A percentile compares a stretch with the other conserved stretches of the same genome.
Evolutionary conservation across 208 protist genomes (phyloP).

Genomic region (Leishmania braziliensis): DNA sequence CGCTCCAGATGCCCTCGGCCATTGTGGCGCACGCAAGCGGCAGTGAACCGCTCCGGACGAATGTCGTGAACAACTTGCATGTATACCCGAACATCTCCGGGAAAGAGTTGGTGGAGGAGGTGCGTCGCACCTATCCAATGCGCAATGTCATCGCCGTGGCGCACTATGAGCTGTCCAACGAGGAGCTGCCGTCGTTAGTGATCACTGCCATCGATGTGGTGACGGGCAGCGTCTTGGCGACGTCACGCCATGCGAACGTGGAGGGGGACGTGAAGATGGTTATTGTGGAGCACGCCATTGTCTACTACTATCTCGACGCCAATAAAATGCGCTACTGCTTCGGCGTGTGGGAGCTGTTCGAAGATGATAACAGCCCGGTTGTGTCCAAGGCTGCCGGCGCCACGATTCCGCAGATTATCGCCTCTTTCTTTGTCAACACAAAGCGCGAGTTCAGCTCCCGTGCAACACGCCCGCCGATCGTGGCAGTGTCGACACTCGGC

Average conservation of each 20-base stretch:
- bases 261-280: constrained; percentile 79
- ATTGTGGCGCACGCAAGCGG: constrained; percentile 78
- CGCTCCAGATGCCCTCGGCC: constrained; percentile 54
- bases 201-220: constrained; percentile 79
- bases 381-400: constrained; percentile 66
- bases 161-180: constrained; percentile 65
- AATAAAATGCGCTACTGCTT: constrained; percentile 82
- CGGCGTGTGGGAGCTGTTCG: constrained; percentile 90
- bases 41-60: constrained; percentile 51
- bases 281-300: constrained; percentile 78
- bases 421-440: constrained; percentile 72
- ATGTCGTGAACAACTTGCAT: constrained; percentile 69
- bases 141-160: constrained; percentile 82
- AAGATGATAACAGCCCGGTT: constrained; percentile 52
- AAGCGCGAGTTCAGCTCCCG: constrained; percentile 80
- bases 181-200: constrained; percentile 73
- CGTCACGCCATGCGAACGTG: constrained; percentile 76
- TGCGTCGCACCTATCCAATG: constrained; percentile 82
- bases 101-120: constrained; percentile 66
- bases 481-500: constrained; percentile 69
- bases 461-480: constrained; percentile 67
- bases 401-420: constrained; percentile 68
- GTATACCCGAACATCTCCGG: constrained; percentile 77
- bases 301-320: constrained; percentile 90
- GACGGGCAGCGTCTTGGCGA: constrained; percentile 82